These are phyloP conservation scores for Globisporangium paddicum DNA, from an alignment of 352 stramenopile species.

Conservation along the genomic window DNA sequence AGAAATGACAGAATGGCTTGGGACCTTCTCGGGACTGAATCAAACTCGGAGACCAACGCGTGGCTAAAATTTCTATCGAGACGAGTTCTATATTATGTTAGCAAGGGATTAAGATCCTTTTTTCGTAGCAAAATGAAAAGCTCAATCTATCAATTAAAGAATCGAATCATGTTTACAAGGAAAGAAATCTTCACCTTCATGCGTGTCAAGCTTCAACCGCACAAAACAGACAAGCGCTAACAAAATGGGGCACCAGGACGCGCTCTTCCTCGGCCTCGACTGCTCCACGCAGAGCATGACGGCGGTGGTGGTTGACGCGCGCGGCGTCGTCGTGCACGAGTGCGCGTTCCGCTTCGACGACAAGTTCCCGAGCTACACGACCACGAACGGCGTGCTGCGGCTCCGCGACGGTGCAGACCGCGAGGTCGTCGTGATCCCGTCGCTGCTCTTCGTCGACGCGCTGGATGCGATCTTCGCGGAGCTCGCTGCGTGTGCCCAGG, in stretches of 20 bases:
- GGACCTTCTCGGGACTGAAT: no score
- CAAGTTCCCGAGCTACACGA: conserved; percentile 54
- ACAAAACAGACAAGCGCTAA: not conserved
- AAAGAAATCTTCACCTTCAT: not conserved
- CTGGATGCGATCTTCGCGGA: conserved; percentile 62
- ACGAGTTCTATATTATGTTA: not conserved
- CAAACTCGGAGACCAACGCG: not conserved
- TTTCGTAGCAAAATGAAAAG: no score
- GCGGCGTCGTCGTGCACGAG: conserved; percentile 39
- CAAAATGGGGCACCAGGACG: not conserved
- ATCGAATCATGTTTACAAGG: not conserved
- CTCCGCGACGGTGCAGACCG: conserved; percentile 20
- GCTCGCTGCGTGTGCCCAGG: conserved; percentile 20
- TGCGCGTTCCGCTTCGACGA: conserved; percentile 70
- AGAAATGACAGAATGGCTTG: no score
- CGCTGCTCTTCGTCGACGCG: conserved; percentile 76
- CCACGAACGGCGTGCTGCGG: conserved; percentile 64
- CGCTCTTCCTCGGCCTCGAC: conserved; percentile 65
- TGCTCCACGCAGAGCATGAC: conserved; percentile 87
- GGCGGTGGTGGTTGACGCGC: conserved; percentile 46
- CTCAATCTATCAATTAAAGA: not conserved
- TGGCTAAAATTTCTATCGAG: not conserved
- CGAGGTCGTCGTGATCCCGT: conserved; percentile 51
- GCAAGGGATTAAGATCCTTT: not conserved
- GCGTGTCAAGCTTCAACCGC: not conserved